Evolutionary conservation across 805 yeast species (phyloP).

Genomic region (Monosporozyma solicola): DNA sequence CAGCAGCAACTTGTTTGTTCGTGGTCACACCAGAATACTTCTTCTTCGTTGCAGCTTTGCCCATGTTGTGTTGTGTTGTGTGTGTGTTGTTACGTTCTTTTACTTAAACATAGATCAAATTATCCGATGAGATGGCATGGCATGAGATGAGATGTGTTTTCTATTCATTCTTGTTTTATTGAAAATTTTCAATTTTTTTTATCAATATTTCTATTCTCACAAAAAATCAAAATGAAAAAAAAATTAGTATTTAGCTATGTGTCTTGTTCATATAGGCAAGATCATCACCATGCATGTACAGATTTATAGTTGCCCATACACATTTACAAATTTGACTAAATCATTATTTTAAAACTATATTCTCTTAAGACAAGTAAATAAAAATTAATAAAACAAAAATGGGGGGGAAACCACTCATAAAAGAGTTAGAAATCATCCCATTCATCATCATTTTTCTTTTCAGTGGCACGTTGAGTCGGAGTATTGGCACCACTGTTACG

Average conservation of each 20-base stretch:
- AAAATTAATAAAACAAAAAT: neutral
- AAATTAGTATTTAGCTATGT: no score
- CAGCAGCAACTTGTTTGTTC: conserved; percentile 56
- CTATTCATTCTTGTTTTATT: neutral
- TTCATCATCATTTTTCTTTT: conserved; percentile 3
- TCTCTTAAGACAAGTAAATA: no score
- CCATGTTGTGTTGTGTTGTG: conserved; percentile 33
- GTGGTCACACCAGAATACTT: conserved; percentile 45
- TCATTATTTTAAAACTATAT: no score
- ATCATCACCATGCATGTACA: neutral
- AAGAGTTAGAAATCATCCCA: conserved; percentile 4
- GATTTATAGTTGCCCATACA: neutral
- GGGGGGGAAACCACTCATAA: no score
- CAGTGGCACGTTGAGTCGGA: neutral
- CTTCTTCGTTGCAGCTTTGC: conserved; percentile 50
- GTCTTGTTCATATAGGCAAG: no score
- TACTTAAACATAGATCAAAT: no score
- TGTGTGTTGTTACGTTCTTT: neutral
- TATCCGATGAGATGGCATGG: neutral
- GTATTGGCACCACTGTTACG: neutral
- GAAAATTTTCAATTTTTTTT: neutral
- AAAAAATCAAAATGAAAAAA: no score
- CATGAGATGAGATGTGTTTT: conserved; percentile 1
- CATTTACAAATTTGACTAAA: no score
- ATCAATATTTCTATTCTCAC: neutral